Evolutionary conservation across 305 asterid species (phyloP).

Genomic region (Striga hermonthica): DNA sequence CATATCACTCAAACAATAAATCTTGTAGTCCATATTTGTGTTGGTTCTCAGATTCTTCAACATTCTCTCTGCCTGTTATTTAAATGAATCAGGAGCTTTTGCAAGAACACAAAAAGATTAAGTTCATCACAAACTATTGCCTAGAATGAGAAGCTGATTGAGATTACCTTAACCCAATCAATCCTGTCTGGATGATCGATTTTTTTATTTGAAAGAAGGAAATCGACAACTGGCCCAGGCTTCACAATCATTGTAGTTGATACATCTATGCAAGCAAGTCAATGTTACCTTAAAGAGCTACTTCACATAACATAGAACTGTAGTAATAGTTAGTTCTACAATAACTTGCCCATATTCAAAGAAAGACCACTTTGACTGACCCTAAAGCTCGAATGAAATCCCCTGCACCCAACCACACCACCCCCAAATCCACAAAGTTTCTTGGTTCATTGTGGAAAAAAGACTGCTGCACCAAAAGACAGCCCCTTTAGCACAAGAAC

Average conservation of each 20-base stretch:
- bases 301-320: neutral
- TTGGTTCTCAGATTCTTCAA: conserved; percentile 55
- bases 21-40: conserved; percentile 50
- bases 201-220: conserved; percentile 50
- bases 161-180: conserved; percentile 59
- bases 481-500: conserved; percentile 49
- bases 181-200: conserved; percentile 40
- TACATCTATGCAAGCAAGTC: conserved; percentile 40
- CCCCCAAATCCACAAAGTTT: conserved; percentile 55
- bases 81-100: conserved; percentile 13
- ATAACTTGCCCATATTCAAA: conserved; percentile 51
- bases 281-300: conserved; percentile 5
- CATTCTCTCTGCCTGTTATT: conserved; percentile 52
- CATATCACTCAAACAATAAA: conserved; percentile 53
- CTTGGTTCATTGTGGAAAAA: conserved; percentile 56
- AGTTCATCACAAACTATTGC: neutral
- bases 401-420: conserved; percentile 67
- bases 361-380: conserved; percentile 68
- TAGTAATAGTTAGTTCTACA: neutral
- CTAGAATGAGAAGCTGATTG: neutral
- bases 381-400: conserved; percentile 71
- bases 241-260: conserved; percentile 74
- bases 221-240: conserved; percentile 65
- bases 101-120: neutral
- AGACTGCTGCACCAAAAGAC: conserved; percentile 71